Evolutionary conservation across 2,329 filamentous ascomycete genomes (phyloP).

Genomic region (Akanthomyces dipterigenus): DNA sequence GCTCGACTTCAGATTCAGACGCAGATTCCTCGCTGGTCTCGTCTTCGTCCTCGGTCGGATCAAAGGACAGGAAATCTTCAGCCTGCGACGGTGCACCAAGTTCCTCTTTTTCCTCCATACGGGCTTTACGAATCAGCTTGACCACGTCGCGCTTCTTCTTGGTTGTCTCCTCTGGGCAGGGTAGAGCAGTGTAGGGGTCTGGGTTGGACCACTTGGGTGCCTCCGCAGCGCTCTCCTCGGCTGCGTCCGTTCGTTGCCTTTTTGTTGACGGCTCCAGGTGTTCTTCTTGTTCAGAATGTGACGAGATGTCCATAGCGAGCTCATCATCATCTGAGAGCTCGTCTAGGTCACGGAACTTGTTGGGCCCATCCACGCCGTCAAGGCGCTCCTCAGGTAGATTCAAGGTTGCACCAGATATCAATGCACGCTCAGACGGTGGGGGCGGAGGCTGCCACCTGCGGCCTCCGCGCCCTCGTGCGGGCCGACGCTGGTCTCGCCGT

Average conservation of each 20-base stretch:
- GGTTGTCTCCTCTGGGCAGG: constrained; percentile 65
- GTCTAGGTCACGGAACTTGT: constrained; percentile 48
- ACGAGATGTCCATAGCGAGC: constrained; percentile 57
- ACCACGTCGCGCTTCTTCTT: constrained; percentile 82
- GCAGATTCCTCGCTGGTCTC: constrained; percentile 17
- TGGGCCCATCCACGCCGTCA: constrained; percentile 36
- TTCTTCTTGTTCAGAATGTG: constrained; percentile 20
- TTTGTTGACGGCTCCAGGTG: constrained; percentile 36
- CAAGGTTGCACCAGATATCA: constrained; percentile 38
- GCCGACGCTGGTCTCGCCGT: constrained; percentile 19
- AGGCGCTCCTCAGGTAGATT: constrained; percentile 39
- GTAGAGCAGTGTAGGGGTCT: constrained; percentile 84
- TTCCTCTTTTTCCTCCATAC: constrained; percentile 50
- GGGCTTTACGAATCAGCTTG: constrained; percentile 84
- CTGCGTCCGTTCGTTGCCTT: constrained; percentile 20
- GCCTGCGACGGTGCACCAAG: constrained; percentile 48
- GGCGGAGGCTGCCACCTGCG: constrained; percentile 30
- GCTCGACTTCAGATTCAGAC: constrained; percentile 11
- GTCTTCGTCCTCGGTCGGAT: constrained; percentile 53
- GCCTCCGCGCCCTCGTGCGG: constrained; percentile 21
- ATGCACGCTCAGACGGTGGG: constrained; percentile 40
- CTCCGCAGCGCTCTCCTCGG: constrained; percentile 33
- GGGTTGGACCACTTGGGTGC: constrained; percentile 89
- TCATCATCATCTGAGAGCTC: constrained; percentile 58
- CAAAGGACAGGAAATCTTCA: constrained; percentile 88